Conservation (phyloP, 2,329 filamentous ascomycete genomes). For the Akanthomyces dipterigenus region DNA sequence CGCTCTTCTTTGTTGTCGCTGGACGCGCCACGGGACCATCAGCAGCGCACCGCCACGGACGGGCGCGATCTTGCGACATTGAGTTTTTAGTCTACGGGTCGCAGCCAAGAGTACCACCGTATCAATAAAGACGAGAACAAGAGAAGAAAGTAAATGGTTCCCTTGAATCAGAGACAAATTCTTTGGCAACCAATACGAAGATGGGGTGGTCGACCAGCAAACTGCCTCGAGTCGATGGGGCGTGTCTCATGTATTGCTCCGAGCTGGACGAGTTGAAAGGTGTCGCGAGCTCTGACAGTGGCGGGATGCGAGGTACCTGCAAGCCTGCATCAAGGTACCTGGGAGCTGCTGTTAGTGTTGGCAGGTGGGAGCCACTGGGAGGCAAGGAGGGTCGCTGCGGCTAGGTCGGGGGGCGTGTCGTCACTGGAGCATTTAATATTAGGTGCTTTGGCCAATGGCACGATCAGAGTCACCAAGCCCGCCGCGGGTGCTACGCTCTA, state of each 20-base stretch:
- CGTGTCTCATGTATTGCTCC: background rate
- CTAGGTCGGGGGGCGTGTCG: background rate
- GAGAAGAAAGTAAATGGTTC: background rate
- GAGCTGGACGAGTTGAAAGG: background rate
- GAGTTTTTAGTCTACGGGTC: no score
- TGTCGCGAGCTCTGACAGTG: background rate
- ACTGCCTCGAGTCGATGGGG: background rate
- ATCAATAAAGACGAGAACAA: background rate
- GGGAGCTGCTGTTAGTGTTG: background rate
- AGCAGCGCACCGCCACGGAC: background rate
- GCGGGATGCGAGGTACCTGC: conserved; percentile 4
- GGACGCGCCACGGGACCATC: background rate
- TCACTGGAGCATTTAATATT: background rate
- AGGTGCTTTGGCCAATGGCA: background rate
- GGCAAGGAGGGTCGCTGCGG: background rate
- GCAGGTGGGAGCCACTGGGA: background rate
- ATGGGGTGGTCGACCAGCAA: background rate
- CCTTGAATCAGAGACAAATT: background rate
- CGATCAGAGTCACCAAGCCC: background rate
- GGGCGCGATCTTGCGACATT: no score
- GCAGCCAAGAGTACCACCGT: background rate
- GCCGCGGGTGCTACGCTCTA: background rate
- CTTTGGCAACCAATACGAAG: background rate
- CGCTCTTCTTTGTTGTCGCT: background rate
- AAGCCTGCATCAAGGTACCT: conserved; percentile 3